Conservation (phyloP, 2,329 filamentous ascomycete species). For the Colletotrichum chrysophilum region DNA sequence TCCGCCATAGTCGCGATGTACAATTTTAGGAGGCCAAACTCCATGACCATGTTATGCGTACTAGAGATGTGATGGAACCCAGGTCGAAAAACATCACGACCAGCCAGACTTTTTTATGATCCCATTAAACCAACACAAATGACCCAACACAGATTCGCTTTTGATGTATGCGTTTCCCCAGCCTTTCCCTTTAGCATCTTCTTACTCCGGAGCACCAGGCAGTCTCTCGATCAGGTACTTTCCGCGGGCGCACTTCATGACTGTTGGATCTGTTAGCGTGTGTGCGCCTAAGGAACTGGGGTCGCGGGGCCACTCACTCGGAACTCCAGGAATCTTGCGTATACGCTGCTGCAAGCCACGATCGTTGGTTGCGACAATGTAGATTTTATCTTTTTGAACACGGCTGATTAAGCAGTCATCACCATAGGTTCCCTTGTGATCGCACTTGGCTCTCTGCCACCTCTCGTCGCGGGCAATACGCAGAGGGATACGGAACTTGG, state of each 20-base stretch:
- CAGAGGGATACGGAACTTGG: conserved; percentile 86
- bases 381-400: conserved; percentile 67
- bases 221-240: conserved; percentile 96
- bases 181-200: not conserved
- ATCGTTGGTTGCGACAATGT: conserved; percentile 80
- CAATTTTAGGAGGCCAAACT: not conserved
- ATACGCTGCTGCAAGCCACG: conserved; percentile 82
- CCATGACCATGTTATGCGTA: not conserved
- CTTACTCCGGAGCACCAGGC: conserved; percentile 76
- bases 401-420: conserved; percentile 85
- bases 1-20: not conserved
- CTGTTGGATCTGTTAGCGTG: conserved; percentile 55
- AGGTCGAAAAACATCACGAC: conserved; percentile 19
- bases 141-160: not conserved
- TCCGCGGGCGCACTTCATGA: conserved; percentile 82
- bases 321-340: conserved; percentile 59
- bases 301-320: not conserved
- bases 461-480: conserved; percentile 88
- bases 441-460: conserved; percentile 85
- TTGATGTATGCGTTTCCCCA: not conserved
- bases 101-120: not conserved
- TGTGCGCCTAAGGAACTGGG: conserved; percentile 50
- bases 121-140: not conserved
- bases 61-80: not conserved
- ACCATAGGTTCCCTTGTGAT: conserved; percentile 85